Conservation (phyloP, 2,329 filamentous ascomycete genomes). For the Epichloe sylvatica region DNA sequence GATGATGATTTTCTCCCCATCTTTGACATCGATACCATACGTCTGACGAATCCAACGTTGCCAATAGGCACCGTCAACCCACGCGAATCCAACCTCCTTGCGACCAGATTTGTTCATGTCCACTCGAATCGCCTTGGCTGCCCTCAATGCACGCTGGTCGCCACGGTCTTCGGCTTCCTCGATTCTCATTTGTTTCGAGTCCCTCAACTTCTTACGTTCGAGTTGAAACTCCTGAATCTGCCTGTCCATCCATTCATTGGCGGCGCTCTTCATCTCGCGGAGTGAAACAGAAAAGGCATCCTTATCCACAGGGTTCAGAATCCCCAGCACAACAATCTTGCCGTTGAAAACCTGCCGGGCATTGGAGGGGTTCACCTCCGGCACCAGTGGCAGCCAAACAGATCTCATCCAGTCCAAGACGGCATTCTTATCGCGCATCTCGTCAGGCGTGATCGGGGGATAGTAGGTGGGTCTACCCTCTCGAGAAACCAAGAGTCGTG, state of each 20-base stretch:
- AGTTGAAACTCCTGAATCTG: conserved; percentile 83
- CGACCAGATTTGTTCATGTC: conserved; percentile 77
- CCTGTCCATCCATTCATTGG: conserved; percentile 96
- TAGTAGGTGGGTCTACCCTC: conserved; percentile 88
- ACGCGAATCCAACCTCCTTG: conserved; percentile 87
- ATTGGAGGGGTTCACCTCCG: conserved; percentile 82
- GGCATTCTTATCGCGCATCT: conserved; percentile 74
- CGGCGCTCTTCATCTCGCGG: conserved; percentile 88
- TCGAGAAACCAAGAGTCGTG: conserved; percentile 76
- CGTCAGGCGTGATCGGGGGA: conserved; percentile 68
- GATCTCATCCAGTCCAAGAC: conserved; percentile 89
- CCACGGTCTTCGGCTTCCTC: conserved; percentile 91
- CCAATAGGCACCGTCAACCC: conserved; percentile 96
- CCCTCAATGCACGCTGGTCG: conserved; percentile 72
- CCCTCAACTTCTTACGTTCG: conserved; percentile 81
- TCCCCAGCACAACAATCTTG: conserved; percentile 85
- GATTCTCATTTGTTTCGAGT: conserved; percentile 87
- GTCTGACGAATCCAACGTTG: conserved; percentile 93
- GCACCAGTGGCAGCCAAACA: conserved; percentile 91
- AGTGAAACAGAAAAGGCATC: conserved; percentile 67
- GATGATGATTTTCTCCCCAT: conserved; percentile 86
- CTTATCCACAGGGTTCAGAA: conserved; percentile 65
- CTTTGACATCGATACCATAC: conserved; percentile 76
- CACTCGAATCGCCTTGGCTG: conserved; percentile 82
- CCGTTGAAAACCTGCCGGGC: conserved; percentile 90